These are phyloP conservation scores for Phialemoniopsis sp. DNA, from an alignment of 2,329 filamentous ascomycete genomes.

Conservation along the genomic window DNA sequence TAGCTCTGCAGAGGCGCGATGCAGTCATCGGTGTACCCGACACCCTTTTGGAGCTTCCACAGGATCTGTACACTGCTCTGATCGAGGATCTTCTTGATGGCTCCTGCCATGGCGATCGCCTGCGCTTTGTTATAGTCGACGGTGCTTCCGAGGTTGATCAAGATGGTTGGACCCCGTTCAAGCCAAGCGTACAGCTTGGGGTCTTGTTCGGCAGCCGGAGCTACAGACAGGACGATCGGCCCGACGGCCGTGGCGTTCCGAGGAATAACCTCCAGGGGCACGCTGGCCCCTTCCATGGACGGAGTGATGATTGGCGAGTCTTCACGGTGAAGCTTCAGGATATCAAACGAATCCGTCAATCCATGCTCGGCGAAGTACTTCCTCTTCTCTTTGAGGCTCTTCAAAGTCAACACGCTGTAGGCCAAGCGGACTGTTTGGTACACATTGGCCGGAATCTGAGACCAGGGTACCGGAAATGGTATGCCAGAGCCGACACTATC, in stretches of 20 bases:
- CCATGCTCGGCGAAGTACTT: slow-evolving; percentile 11
- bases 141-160: slow-evolving; percentile 19
- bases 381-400: slow-evolving; percentile 1
- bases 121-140: slow-evolving; percentile 12
- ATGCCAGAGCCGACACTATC: slow-evolving; percentile 9
- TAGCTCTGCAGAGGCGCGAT: slow-evolving; percentile 7
- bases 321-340: slow-evolving; percentile 10
- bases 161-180: slow-evolving; percentile 12
- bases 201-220: slow-evolving; percentile 15
- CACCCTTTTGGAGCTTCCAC: slow-evolving; percentile 22
- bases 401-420: slow-evolving; percentile 1
- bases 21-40: slow-evolving; percentile 8
- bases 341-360: slow-evolving; percentile 13
- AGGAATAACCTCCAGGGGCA: slow-evolving; percentile 15
- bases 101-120: slow-evolving; percentile 20
- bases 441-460: slow-evolving; percentile 12
- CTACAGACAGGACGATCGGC: slow-evolving; percentile 13
- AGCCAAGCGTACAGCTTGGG: slow-evolving; percentile 17
- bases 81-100: slow-evolving; percentile 13
- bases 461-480: slow-evolving; percentile 14
- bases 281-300: slow-evolving; percentile 15
- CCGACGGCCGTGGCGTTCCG: slow-evolving; percentile 14
- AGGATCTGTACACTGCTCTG: slow-evolving; percentile 19
- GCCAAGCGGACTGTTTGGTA: slow-evolving; percentile 5
- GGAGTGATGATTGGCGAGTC: slow-evolving; percentile 17